Conservation (phyloP, 345 rosid genomes). For the Citrus reticulata region DNA sequence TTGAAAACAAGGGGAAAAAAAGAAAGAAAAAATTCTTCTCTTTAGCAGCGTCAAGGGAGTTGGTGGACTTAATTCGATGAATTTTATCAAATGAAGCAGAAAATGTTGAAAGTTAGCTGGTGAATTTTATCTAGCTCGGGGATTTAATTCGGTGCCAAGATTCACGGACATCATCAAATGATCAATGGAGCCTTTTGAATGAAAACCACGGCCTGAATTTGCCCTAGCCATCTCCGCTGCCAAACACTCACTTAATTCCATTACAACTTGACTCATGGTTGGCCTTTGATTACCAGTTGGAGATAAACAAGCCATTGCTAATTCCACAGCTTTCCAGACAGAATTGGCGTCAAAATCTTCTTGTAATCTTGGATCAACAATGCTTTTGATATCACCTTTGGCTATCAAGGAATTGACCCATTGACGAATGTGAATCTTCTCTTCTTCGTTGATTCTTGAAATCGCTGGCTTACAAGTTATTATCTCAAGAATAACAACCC, state of each 20-base stretch:
- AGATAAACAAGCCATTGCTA: conserved; percentile 43
- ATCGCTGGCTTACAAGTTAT: conserved; percentile 31
- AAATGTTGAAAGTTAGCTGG: neutral
- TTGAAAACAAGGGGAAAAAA: neutral
- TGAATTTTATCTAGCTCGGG: conserved; percentile 1
- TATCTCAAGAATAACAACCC: conserved; percentile 38
- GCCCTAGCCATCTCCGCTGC: neutral
- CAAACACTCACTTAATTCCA: conserved; percentile 31
- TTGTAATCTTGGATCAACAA: conserved; percentile 36
- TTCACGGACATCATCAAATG: neutral
- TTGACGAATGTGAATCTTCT: conserved; percentile 23
- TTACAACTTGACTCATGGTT: conserved; percentile 32
- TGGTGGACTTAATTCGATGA: neutral
- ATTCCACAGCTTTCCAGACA: conserved; percentile 41
- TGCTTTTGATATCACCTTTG: conserved; percentile 39
- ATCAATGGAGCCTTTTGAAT: conserved; percentile 6
- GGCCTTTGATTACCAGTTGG: conserved; percentile 29
- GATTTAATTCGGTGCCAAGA: neutral
- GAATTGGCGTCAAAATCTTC: conserved; percentile 32
- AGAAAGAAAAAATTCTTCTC: neutral
- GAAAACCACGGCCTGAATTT: neutral
- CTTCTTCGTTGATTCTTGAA: neutral
- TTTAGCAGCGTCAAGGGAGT: neutral
- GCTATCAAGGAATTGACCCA: conserved; percentile 32
- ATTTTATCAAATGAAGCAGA: neutral